Percentiles rank a stretch among this genome's conserved stretches.
Evolutionary conservation across 2,329 filamentous ascomycete species (phyloP).

Genomic region (Zymoseptoria crescenta): DNA sequence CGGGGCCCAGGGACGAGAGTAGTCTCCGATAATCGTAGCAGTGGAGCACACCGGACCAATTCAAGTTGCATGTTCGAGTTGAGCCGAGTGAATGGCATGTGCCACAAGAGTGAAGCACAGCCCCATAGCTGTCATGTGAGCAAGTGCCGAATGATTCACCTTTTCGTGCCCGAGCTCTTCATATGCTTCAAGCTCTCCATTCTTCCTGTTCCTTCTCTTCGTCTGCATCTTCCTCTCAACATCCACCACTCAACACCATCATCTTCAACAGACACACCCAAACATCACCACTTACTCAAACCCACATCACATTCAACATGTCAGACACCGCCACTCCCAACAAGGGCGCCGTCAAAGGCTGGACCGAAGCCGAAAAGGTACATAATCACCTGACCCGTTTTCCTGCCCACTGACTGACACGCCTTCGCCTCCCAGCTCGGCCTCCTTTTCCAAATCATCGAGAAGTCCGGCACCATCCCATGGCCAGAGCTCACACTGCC

Average conservation of each 20-base stretch:
- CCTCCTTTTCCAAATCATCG: conserved; percentile 25
- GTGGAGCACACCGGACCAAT: too few relatives aligned
- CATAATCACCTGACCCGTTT: neutral
- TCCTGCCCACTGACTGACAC: neutral
- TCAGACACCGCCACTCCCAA: conserved; percentile 8
- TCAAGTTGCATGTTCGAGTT: neutral
- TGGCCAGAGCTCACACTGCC: conserved; percentile 25
- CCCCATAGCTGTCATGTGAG: neutral
- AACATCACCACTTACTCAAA: conserved; percentile 2
- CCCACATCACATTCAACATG: conserved; percentile 12
- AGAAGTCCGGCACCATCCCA: conserved; percentile 18
- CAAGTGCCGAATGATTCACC: neutral
- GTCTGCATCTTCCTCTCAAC: conserved; percentile 6
- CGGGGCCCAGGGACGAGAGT: neutral
- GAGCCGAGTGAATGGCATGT: neutral
- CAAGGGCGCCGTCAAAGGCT: conserved; percentile 12
- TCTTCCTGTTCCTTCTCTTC: neutral
- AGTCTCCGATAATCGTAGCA: neutral
- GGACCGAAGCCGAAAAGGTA: conserved; percentile 29
- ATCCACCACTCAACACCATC: neutral
- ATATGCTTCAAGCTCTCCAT: neutral
- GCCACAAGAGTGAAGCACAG: neutral
- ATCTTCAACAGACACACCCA: conserved; percentile 2
- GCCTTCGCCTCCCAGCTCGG: conserved; percentile 12
- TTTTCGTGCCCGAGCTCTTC: neutral